Percentiles rank a stretch among this genome's conserved stretches.
phyloP scores from a whole-genome alignment of 1,139 yeast species.

The Wickerhamiella infanticola region DNA sequence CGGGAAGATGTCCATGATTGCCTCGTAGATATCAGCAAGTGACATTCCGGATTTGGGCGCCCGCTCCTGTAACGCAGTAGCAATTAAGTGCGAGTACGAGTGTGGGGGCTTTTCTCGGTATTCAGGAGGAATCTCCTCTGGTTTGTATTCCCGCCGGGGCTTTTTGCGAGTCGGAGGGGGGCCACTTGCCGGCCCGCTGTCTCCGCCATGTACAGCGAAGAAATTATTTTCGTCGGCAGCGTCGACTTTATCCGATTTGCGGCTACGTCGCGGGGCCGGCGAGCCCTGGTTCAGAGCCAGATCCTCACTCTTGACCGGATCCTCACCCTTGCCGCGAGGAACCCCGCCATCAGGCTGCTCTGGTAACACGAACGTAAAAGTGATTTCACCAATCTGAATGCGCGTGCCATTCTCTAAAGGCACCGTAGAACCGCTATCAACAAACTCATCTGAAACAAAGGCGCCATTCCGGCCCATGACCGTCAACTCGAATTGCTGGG shows the following conservation, averaged over 20 bases:
- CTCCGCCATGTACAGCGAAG: conserved; percentile 7
- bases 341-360: conserved; percentile 39
- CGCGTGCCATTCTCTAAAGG: conserved; percentile 63
- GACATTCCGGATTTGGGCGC: conserved; percentile 60
- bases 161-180: conserved; percentile 6
- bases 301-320: neutral
- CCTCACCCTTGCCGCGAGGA: neutral
- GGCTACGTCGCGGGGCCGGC: neutral
- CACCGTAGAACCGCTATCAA: conserved; percentile 79
- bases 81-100: conserved; percentile 65
- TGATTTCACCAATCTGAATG: conserved; percentile 85
- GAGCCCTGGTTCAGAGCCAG: neutral
- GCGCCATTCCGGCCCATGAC: conserved; percentile 93
- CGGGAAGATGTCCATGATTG: conserved; percentile 76
- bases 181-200: neutral
- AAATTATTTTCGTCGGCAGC: conserved; percentile 9
- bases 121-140: conserved; percentile 67
- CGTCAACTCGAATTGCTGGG: conserved; percentile 78
- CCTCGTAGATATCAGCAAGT: conserved; percentile 69
- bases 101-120: conserved; percentile 69
- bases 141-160: conserved; percentile 22
- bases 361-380: conserved; percentile 76
- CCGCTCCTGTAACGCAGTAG: conserved; percentile 56
- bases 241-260: neutral
- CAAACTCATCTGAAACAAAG: conserved; percentile 76